Evolutionary conservation across 2,329 filamentous ascomycete species (phyloP), one percentile per base, ranked within the genome.

Genomic region (Fusarium brevicatenulatum): DNA sequence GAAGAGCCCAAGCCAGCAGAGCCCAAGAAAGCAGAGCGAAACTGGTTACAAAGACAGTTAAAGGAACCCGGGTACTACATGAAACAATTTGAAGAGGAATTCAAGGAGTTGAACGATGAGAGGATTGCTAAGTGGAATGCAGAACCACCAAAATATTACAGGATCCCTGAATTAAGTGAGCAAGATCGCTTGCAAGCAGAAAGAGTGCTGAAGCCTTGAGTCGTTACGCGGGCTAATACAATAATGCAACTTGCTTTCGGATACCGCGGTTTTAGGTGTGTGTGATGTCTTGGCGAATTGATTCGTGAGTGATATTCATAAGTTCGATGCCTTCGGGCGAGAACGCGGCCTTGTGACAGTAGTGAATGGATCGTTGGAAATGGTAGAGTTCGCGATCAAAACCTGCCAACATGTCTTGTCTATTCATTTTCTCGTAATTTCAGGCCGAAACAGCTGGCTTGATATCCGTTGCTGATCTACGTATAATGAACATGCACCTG

Each of bases 181-280:
- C 32, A 49, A 37, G 55, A 58, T 34, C 55, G n/a, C n/a, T 18
- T 28, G 42, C 42, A 58, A 30, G 30, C n/a, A 16, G 23, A 58
- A 25, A 49, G 19, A 16, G 12, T 58, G 11, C 18, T 58, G 0
- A 58, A 49, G 32, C 19, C 11, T 47, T 36, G 15, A 47, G 16
- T 28, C 15, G 40, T 21, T 37, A 7, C 9, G 13, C 8, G 12
- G 7, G 18, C 7, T 10, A 50, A 34, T 32, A 32, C 4, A 32
- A 49, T 4, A 10, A 18, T 12, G 10, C 10, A 49, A 32, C 19
- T 7, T 32, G 8, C 21, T 32, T 49, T 18, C 15, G 5, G 21
- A 12, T 16, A 32, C 7, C 21, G 15, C 15, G 15, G 13, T 9
- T 13, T 9, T 4, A 6, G 0, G 0, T 9, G 13, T n/a, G 7